Evolutionary conservation across 2,329 filamentous ascomycete species (phyloP), one percentile per base, ranked within the genome.

Genomic region (Fusarium xyrophilum): DNA sequence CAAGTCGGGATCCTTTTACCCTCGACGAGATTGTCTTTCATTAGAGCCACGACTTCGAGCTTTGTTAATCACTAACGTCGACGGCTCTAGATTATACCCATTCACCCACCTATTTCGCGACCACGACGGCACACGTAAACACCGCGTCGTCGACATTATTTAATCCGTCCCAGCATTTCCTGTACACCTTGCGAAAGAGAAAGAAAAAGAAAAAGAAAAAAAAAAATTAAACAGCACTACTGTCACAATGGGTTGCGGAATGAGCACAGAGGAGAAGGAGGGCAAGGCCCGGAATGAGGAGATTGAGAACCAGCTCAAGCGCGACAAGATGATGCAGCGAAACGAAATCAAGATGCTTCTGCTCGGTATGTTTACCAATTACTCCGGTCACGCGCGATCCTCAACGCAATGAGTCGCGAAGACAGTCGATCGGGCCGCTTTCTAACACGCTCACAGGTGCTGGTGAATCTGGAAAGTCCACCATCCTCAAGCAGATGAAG

Each of bases 291-390:
- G 96, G 76, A 98, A 99, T 81, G 96, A 99, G 88, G 95, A 98
- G 89, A 99, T 99, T 79, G 96, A 99, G 84, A 98, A 97, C 82
- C 95, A 98, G 86, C 86, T 98, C 79, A 98, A 97, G 89, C 89
- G 93, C 81, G 96, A 99, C 80, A 96, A 97, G 84, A 92, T 98
- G 92, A 91, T 97, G 86, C 94, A 97, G 85, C 91, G 95, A 77
- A 99, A 99, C 76, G 96, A 99, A 84, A 99, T 99, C 86, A 99
- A 99, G 89, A 98, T 99, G 96, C 86, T 99, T 76, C 88, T 99
- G 77, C 90, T 99, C 77, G 96, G 96, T 97, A 88, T 64, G 71
- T 77, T 50, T 40, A 28, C 47, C 30, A 43, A 28, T 23, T 47
- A 38, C 32, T 8, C 28, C 30, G 21, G 39, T 15, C 35, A 21